These are phyloP conservation scores for Termitomyces bulborhizus DNA, from an alignment of 768 basidiomycete species.

Conservation along the genomic window DNA sequence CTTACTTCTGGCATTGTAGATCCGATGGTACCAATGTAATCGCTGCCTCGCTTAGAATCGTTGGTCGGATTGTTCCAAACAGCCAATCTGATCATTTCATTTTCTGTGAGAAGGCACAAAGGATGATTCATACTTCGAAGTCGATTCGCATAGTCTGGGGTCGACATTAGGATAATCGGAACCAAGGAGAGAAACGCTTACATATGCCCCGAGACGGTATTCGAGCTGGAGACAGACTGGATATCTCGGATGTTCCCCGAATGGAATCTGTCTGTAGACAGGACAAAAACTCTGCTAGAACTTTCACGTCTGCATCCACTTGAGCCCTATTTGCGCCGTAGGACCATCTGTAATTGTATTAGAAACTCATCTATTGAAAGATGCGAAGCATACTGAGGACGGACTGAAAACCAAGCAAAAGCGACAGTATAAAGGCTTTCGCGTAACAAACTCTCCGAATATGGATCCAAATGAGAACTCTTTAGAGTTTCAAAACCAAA, in stretches of 20 bases:
- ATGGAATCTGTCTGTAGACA: conserved; percentile 72
- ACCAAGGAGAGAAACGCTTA: conserved; percentile 19
- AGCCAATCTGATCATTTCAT: conserved; percentile 77
- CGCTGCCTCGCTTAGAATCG: conserved; percentile 62
- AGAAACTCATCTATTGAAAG: conserved; percentile 1
- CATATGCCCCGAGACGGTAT: conserved; percentile 33
- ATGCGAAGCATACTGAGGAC: conserved; percentile 68
- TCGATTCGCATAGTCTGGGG: conserved; percentile 47
- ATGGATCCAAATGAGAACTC: conserved; percentile 79
- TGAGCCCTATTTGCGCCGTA: conserved; percentile 93
- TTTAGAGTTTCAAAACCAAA: conserved; percentile 92
- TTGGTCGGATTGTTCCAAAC: conserved; percentile 91
- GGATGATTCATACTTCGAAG: conserved; percentile 69
- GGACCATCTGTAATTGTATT: conserved; percentile 66
- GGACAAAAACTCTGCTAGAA: conserved; percentile 77
- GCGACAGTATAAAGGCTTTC: conserved; percentile 74
- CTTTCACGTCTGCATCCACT: conserved; percentile 81
- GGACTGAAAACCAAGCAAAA: conserved; percentile 88
- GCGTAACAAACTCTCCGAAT: conserved; percentile 71
- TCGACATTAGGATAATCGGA: background rate
- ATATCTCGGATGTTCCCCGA: conserved; percentile 49
- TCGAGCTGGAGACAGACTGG: conserved; percentile 56
- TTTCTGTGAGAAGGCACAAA: conserved; percentile 81
- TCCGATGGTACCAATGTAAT: conserved; percentile 48
- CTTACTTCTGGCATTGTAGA: conserved; percentile 57